Evolutionary conservation across 305 asterid genomes (phyloP), one percentile per base, ranked within the genome.

Genomic region (Rubia tinctorum): DNA sequence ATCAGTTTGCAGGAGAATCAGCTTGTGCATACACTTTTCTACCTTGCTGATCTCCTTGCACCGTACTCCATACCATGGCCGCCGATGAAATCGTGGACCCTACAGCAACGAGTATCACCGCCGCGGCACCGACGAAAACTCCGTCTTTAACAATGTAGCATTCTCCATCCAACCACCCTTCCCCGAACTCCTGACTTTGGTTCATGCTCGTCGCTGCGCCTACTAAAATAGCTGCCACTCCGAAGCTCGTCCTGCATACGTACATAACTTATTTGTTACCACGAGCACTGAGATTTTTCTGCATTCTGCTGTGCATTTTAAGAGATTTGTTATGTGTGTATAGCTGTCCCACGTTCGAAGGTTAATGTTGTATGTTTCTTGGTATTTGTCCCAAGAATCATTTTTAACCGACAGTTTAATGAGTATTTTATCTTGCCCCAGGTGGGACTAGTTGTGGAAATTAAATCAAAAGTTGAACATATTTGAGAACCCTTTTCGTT

Each of bases 91-190:
- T 71, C 18, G 83, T 73, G 7, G 88, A 85, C 71, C 84, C 80
- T n/a, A 86, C 45, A 27, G 94, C 83, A 61, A 85, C 39, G 64
- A 88, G 73, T 58, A 84, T 79, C 49, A 93, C 78, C 17, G 84
- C 22, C 42, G 88, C 94, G 1, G 98, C 90, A 51, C 87, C 89
- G 34, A 78, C 65, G 30, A 78, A 91, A 75, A 89, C 87, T 30
- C 96, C 98, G 73, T 88, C 89, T 82, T 81, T 91, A 20, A 90
- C 97, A 8, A 88, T 61, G 84, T 91, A 93, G 84, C 97, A 93
- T 47, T 91, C 90, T 20, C 96, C 91, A 78, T 90, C 91, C 68
- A 89, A 69, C 98, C 98, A 93, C 64, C 97, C 98, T 78, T 88
- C 88, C 30, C 98, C 97, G 15, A 84, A 61, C 3, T 66, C 73